Percentiles rank a stretch among this genome's conserved stretches.
phyloP scores from a whole-genome alignment of 1,139 yeast genomes.

The Scheffersomyces insectosa region DNA sequence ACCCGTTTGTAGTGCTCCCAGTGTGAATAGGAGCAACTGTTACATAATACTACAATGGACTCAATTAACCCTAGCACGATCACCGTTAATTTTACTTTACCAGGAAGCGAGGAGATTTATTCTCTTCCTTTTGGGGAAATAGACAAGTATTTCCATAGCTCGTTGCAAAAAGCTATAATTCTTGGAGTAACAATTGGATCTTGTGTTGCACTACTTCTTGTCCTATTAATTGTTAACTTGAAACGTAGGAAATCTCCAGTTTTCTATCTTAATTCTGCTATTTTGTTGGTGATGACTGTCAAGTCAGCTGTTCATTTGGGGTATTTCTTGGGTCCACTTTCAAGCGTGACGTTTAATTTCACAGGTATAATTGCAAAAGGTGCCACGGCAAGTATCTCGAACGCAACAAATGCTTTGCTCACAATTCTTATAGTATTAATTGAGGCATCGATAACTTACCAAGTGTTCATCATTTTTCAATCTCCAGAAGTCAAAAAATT shows the following conservation, averaged over 20 bases:
- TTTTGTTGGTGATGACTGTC: slow-evolving; percentile 54
- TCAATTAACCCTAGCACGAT: slow-evolving; percentile 8
- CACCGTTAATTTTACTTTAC: slow-evolving; percentile 14
- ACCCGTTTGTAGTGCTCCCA: no score
- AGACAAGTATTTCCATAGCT: slow-evolving; percentile 9
- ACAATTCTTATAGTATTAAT: slow-evolving; percentile 59
- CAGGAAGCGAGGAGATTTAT: slow-evolving; percentile 5
- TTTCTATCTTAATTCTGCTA: slow-evolving; percentile 64
- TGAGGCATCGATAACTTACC: slow-evolving; percentile 67
- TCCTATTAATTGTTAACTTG: slow-evolving; percentile 35
- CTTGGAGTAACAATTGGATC: slow-evolving; percentile 33
- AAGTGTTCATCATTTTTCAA: slow-evolving; percentile 66
- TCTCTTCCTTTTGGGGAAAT: slow-evolving; percentile 11
- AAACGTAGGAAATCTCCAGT: slow-evolving; percentile 61
- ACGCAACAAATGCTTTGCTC: slow-evolving; percentile 62
- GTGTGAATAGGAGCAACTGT: neutral
- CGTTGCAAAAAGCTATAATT: slow-evolving; percentile 15
- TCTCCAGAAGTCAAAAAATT: slow-evolving; percentile 45
- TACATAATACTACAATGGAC: neutral
- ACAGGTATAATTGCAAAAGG: slow-evolving; percentile 41
- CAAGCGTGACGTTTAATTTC: slow-evolving; percentile 49
- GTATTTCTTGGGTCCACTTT: slow-evolving; percentile 54
- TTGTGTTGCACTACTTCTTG: slow-evolving; percentile 22
- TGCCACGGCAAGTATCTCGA: slow-evolving; percentile 27
- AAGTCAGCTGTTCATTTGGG: slow-evolving; percentile 60